A percentile compares a stretch with the other conserved stretches of the same genome.
Evolutionary conservation across 805 yeast species (phyloP).

Genomic region (Candida boidinii): DNA sequence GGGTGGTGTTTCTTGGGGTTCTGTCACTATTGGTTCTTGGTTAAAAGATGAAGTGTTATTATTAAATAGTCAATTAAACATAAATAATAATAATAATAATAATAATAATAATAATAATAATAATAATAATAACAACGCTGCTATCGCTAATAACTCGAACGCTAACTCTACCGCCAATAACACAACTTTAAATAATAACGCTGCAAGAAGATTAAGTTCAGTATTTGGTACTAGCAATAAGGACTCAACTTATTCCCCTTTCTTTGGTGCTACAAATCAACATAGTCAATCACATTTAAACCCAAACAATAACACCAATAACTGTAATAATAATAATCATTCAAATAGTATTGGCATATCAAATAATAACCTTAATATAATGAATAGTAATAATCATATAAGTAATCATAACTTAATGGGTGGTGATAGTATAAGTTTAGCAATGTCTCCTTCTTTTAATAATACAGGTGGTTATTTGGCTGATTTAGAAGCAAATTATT

Average conservation of each 20-base stretch:
- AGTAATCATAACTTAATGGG: conserved; percentile 17
- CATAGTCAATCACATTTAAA: too few species aligned
- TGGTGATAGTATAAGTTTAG: conserved; percentile 22
- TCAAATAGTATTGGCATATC: too few species aligned
- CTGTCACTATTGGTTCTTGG: conserved; percentile 93
- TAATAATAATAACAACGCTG: conserved; percentile 1
- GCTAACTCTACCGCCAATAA: conserved; percentile 7
- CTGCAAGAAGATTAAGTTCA: too few species aligned
- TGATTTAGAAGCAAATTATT: conserved; percentile 88
- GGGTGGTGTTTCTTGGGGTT: conserved; percentile 98
- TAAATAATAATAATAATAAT: conserved; percentile 1
- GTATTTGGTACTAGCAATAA: too few species aligned
- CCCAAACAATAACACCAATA: neutral
- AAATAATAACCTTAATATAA: too few species aligned
- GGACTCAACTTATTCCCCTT: too few species aligned
- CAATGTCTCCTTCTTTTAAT: conserved; percentile 57
- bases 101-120: neutral
- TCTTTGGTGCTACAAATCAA: too few species aligned
- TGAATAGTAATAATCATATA: neutral
- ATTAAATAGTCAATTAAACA: conserved; percentile 18
- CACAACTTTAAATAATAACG: too few species aligned
- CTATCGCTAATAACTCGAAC: conserved; percentile 6
- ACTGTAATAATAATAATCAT: neutral
- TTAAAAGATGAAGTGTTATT: conserved; percentile 85
- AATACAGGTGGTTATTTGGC: conserved; percentile 76